These are phyloP conservation scores for Pseudozyma thailandica DNA, from an alignment of 1,284 basidiomycete genomes.

Conservation along the genomic window DNA sequence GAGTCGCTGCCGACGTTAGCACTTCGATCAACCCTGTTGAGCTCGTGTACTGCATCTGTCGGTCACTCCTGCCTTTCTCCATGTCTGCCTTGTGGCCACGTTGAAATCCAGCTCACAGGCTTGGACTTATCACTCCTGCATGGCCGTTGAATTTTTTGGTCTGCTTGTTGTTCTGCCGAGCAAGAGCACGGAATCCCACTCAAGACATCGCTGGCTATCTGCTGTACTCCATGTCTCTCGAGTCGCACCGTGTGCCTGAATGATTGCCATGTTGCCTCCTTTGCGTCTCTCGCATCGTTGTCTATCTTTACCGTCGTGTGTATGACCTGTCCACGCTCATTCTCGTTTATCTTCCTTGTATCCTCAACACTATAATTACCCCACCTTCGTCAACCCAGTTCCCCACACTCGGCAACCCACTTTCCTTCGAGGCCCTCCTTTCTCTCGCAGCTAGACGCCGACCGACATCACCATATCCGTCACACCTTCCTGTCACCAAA, in stretches of 20 bases:
- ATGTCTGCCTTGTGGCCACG: neutral
- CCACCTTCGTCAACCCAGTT: neutral
- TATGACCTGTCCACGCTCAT: neutral
- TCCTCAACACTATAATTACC: conserved; percentile 23
- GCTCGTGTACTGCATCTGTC: neutral
- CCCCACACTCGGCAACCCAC: neutral
- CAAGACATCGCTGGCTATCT: neutral
- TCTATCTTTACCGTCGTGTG: neutral
- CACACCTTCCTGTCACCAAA: neutral
- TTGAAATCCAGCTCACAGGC: too few species aligned
- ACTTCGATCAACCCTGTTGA: neutral
- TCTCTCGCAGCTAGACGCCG: too few species aligned
- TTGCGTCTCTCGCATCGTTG: neutral
- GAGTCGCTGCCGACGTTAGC: conserved; percentile 23
- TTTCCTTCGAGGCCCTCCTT: neutral
- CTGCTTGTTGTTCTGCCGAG: neutral
- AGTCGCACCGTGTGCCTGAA: neutral
- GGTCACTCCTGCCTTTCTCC: neutral
- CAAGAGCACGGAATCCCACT: neutral
- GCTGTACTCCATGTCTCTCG: conserved; percentile 15
- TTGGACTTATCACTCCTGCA: too few species aligned
- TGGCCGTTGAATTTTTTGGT: neutral
- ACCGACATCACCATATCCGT: neutral
- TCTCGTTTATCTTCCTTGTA: neutral
- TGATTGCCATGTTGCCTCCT: neutral